Conservation (phyloP, 169 alveolate species). For the Plasmodium reichenowi region DNA sequence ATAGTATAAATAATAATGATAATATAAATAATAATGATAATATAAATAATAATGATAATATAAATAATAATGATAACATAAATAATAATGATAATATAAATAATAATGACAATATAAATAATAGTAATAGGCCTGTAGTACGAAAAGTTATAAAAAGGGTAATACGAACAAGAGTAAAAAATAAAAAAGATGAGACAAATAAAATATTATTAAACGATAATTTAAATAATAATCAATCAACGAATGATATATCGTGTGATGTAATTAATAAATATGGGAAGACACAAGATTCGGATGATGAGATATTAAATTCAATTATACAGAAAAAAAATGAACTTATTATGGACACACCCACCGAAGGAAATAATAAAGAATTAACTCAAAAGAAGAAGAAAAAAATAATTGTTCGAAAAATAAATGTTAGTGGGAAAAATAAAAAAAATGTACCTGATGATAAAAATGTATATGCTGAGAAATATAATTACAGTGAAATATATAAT, state of each 20-base stretch:
- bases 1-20: background rate
- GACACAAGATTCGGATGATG: constrained; percentile 31
- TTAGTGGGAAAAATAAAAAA: background rate
- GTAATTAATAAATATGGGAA: background rate
- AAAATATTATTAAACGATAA: background rate
- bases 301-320: constrained; percentile 37
- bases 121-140: too few species aligned
- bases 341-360: constrained; percentile 1
- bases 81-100: too few species aligned
- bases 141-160: too few species aligned
- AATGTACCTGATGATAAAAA: background rate
- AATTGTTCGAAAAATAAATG: constrained; percentile 5
- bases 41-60: background rate
- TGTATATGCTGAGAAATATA: background rate
- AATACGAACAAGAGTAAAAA: background rate
- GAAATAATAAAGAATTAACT: constrained; percentile 27
- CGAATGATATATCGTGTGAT: background rate
- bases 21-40: too few species aligned
- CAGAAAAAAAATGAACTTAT: background rate
- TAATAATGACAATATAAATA: background rate
- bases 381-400: constrained; percentile 10
- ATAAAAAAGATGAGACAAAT: constrained; percentile 1
- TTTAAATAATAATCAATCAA: background rate
- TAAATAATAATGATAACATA: too few species aligned
- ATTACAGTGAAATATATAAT: background rate